phyloP scores from a whole-genome alignment of 1,284 basidiomycete genomes.

The Cryptococcus neoformans region DNA sequence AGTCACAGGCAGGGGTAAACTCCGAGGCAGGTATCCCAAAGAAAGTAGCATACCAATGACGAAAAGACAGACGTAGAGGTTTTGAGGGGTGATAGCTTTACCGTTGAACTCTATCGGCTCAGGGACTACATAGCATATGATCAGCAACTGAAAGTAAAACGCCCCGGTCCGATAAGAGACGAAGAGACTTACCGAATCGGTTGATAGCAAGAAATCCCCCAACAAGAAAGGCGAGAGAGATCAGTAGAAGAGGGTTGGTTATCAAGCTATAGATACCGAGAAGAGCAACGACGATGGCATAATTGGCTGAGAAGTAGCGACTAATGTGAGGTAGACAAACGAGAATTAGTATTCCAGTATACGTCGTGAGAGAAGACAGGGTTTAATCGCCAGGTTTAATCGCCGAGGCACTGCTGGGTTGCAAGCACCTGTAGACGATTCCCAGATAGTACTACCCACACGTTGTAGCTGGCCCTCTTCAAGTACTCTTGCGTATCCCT shows the following conservation, averaged over 20 bases:
- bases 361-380: not conserved
- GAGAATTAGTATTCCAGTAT: not conserved
- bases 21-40: not conserved
- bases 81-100: constrained; percentile 53
- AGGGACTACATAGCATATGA: constrained; percentile 20
- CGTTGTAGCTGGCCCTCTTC: constrained; percentile 39
- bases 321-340: constrained; percentile 1
- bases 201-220: constrained; percentile 90
- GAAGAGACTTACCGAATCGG: constrained; percentile 68
- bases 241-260: constrained; percentile 74
- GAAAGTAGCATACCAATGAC: constrained; percentile 38
- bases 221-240: constrained; percentile 83
- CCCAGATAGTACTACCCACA: constrained; percentile 19
- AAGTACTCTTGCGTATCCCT: constrained; percentile 60
- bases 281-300: constrained; percentile 73
- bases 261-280: constrained; percentile 87
- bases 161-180: not conserved
- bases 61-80: constrained; percentile 62
- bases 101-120: constrained; percentile 52
- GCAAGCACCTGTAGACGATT: not conserved
- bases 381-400: no score
- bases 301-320: constrained; percentile 90
- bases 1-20: not conserved
- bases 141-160: not conserved
- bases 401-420: not conserved